Evolutionary conservation across 75 land plant species (phyloP).

Genomic region (Picea glauca): DNA sequence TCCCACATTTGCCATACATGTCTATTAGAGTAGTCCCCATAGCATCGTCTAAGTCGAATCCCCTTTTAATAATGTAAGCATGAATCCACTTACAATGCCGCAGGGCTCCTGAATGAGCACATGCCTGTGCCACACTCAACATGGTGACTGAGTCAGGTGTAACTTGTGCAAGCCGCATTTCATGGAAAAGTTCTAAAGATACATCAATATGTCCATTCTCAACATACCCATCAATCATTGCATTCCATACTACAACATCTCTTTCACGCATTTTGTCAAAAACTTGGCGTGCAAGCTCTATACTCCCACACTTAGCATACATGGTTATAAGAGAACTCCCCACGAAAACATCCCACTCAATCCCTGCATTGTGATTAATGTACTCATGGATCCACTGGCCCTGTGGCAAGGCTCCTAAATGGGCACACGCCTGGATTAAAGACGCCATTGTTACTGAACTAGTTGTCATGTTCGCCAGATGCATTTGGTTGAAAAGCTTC

Average conservation of each 20-base stretch:
- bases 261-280: slow-evolving; percentile 37
- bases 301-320: slow-evolving; percentile 57
- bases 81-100: too few species aligned
- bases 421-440: slow-evolving; percentile 12
- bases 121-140: too few species aligned
- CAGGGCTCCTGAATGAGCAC: too few species aligned
- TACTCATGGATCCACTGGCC: slow-evolving; percentile 53
- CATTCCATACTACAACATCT: slow-evolving; percentile 67
- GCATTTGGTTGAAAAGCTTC: slow-evolving; percentile 41
- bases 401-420: slow-evolving; percentile 13
- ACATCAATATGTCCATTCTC: too few species aligned
- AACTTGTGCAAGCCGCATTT: too few species aligned
- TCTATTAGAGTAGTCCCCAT: slow-evolving; percentile 25
- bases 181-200: too few species aligned
- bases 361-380: slow-evolving; percentile 13
- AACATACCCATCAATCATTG: slow-evolving; percentile 23
- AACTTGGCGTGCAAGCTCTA: slow-evolving; percentile 25
- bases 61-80: too few species aligned
- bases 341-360: slow-evolving; percentile 20
- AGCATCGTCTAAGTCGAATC: too few species aligned
- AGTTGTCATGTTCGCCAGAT: slow-evolving; percentile 14
- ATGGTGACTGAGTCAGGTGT: too few species aligned
- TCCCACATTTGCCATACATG: slow-evolving; percentile 49
- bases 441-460: not conserved
- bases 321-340: slow-evolving; percentile 38